A percentile compares a stretch with the other conserved stretches of the same genome.
Evolutionary conservation across 768 basidiomycete species (phyloP).

Genomic region (Hortiboletus flavorubellus): DNA sequence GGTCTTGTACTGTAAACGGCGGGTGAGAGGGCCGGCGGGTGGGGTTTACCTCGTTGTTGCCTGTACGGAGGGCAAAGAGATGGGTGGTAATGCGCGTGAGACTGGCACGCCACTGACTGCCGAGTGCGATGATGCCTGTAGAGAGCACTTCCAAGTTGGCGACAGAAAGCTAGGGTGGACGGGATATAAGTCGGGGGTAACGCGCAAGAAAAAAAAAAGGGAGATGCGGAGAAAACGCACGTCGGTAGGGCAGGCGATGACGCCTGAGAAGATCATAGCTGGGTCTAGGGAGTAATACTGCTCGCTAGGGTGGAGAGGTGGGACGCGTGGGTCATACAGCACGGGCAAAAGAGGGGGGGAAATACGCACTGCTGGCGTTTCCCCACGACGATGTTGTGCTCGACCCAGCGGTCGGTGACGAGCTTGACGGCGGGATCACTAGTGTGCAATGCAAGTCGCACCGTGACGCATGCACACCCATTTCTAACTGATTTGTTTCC

Average conservation of each 20-base stretch:
- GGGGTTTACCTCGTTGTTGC: conserved; percentile 41
- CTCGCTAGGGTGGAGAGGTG: conserved; percentile 34
- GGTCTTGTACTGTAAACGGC: conserved; percentile 34
- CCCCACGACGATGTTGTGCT: conserved; percentile 56
- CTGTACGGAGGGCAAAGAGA: conserved; percentile 58
- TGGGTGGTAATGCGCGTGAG: conserved; percentile 88
- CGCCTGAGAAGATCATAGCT: conserved; percentile 75
- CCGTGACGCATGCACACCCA: too few relatives aligned
- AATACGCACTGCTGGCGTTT: conserved; percentile 54
- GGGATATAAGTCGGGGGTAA: background rate
- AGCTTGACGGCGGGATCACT: conserved; percentile 36
- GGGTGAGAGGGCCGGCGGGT: background rate
- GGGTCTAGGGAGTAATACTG: conserved; percentile 76
- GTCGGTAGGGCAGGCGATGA: conserved; percentile 69
- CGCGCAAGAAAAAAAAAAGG: background rate
- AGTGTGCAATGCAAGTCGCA: conserved; percentile 2
- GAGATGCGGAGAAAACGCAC: conserved; percentile 34
- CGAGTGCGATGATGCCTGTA: conserved; percentile 68
- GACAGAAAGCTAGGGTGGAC: conserved; percentile 44
- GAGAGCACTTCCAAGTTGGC: conserved; percentile 71
- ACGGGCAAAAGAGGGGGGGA: background rate
- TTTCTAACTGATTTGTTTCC: too few relatives aligned
- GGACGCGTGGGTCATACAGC: background rate
- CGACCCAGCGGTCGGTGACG: conserved; percentile 62
- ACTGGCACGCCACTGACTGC: conserved; percentile 76